Base-by-base conservation (phyloP, 1,139 yeast genomes). In the Geotrichum klebahnii region DNA sequence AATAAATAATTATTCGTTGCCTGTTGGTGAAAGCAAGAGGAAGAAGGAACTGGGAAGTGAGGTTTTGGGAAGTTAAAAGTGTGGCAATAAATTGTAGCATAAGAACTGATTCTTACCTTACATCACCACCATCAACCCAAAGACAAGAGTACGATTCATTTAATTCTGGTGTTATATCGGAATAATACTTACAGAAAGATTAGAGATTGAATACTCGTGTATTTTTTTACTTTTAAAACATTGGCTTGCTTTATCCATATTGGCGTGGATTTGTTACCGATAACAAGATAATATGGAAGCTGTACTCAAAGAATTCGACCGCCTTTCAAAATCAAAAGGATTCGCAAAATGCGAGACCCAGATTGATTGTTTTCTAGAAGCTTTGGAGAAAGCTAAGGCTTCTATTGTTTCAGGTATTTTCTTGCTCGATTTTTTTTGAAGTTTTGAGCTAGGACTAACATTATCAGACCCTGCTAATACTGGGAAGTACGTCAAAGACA, bases 331-430 rank as follows among this genome's bases (percentile, higher is more conserved):
- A 51, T 50, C 59, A n/a, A 66, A 57, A 12, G 55, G 61, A 22
- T 62, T 64, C 46, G 65, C 56, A 10, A 51, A 57, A 37, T 61
- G 68, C 32, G 54, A 60, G 4, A 61, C 58, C 5, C 66, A 65
- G 28, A 60, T 69, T 3, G 65, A 63, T 29, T 57, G 55, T 22
- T 52, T 70, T 6, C 51, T 68, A 8, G 56, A 51, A 8, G 52
- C 61, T 3, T 55, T 70, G 29, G 65, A 65, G 32, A 48, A 44
- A 33, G 57, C 66, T 6, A 56, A 62, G 43, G 39, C 47, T 26
- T 42, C 55, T 16, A 55, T 53, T 54, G 12, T 51, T 53, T 43
- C 48, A 46, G 53, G 58, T 48, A 47, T 28, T 38, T 33, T 14
- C 5, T n/a, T n/a, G n/a, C n/a, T 38, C 32, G 16, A 20, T 38